Evolutionary conservation across 2,329 filamentous ascomycete species (phyloP).

Genomic region (Phaeosphaeriaceae sp.): DNA sequence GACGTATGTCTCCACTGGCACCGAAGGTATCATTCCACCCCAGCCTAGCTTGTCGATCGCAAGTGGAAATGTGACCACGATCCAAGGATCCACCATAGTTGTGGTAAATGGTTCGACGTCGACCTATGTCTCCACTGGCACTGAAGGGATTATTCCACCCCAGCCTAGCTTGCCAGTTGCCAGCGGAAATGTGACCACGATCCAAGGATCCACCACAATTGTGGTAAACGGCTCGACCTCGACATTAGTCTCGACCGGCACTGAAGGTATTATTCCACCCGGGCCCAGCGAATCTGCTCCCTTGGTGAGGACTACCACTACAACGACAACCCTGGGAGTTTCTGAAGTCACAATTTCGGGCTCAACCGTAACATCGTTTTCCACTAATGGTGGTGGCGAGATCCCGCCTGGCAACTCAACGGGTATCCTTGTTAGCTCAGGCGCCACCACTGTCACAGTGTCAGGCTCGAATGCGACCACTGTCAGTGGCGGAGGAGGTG

Average conservation of each 20-base stretch:
- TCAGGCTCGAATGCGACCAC: constrained; percentile 1
- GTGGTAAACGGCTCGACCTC: constrained; percentile 5
- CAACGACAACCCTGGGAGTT: background rate
- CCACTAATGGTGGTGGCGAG: constrained; percentile 15
- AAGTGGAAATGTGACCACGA: constrained; percentile 4
- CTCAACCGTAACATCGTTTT: constrained; percentile 3
- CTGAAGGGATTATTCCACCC: constrained; percentile 14
- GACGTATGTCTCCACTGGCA: constrained; percentile 7
- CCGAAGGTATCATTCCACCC: constrained; percentile 14
- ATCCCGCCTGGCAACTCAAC: constrained; percentile 5
- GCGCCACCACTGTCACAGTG: background rate
- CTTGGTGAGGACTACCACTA: background rate
- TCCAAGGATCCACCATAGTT: constrained; percentile 6
- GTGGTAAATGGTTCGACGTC: constrained; percentile 4
- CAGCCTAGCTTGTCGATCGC: background rate
- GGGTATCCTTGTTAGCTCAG: background rate
- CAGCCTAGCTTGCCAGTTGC: background rate
- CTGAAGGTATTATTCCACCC: constrained; percentile 15
- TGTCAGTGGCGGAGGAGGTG: background rate
- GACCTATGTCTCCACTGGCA: constrained; percentile 7
- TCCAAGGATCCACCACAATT: constrained; percentile 6
- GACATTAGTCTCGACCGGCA: constrained; percentile 7
- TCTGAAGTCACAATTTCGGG: background rate
- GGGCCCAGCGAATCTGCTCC: background rate
- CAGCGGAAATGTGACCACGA: constrained; percentile 5